These are phyloP conservation scores for Talaromyces proteolyticus DNA, from an alignment of 495 filamentous ascomycete species.

Conservation along the genomic window DNA sequence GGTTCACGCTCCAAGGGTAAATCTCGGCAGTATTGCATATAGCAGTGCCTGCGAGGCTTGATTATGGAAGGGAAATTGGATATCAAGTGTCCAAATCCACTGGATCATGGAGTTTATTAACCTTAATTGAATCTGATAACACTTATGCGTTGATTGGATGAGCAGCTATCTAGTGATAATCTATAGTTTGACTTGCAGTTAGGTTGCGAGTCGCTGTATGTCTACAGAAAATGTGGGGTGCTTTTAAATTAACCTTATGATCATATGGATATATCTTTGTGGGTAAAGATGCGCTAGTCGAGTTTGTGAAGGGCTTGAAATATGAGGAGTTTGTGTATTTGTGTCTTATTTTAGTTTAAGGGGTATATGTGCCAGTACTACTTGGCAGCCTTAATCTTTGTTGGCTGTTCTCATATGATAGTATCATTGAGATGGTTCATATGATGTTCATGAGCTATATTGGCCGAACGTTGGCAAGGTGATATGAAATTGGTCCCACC, in stretches of 20 bases:
- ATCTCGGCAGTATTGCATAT: slow-evolving; percentile 34
- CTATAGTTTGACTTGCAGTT: no score
- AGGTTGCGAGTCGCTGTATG: slow-evolving; percentile 26
- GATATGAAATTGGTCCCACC: slow-evolving; percentile 1
- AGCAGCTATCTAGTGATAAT: slow-evolving; percentile 14
- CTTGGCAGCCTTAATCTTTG: slow-evolving; percentile 25
- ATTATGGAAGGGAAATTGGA: slow-evolving; percentile 23
- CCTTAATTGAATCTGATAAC: slow-evolving; percentile 6
- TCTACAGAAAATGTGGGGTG: slow-evolving; percentile 27
- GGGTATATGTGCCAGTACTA: slow-evolving; percentile 24
- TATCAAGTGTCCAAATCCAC: slow-evolving; percentile 29
- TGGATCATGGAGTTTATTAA: slow-evolving; percentile 15
- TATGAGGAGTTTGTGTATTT: slow-evolving; percentile 29
- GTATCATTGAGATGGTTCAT: slow-evolving; percentile 22
- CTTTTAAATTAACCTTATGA: slow-evolving; percentile 37
- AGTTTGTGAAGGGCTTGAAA: slow-evolving; percentile 15
- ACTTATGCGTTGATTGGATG: slow-evolving; percentile 5
- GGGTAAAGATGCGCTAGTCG: slow-evolving; percentile 29
- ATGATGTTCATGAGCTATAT: slow-evolving; percentile 28
- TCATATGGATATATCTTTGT: slow-evolving; percentile 43
- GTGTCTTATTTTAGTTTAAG: slow-evolving; percentile 25
- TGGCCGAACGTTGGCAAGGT: slow-evolving; percentile 11
- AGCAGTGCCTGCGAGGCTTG: slow-evolving; percentile 33
- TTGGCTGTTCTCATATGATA: slow-evolving; percentile 26
- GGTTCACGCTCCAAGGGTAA: slow-evolving; percentile 15